Evolutionary conservation across 1,139 yeast species (phyloP), one percentile per base, ranked within the genome.

Genomic region (Lodderomyces metapsilosis): DNA sequence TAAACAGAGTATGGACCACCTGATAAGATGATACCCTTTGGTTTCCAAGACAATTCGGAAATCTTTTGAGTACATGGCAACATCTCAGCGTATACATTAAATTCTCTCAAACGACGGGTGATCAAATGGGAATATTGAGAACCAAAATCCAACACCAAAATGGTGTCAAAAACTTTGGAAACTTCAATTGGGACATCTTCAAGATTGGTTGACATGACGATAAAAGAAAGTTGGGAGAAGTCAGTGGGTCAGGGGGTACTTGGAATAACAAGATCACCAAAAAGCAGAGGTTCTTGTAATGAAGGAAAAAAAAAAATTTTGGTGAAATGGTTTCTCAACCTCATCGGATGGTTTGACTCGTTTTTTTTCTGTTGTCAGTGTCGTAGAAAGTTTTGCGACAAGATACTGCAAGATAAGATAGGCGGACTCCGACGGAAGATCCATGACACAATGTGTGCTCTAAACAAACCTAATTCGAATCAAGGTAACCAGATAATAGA

Each of bases 1-100:
- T 91, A 92, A 42, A 92, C 99, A 10, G 98, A 91, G 82, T 88
- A 92, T 42, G 99, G 99, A 49, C 96, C 95, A 48, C 99, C 99
- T 37, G 98, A 89, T 51, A 92, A 74, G 60, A 92, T 92, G 49
- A 92, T 83, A 69, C 99, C 99, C 67, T 84, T 88, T 53, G 99
- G 99, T 62, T 81, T 89, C 95, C 96, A 92, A 47, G 82, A 71
- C 58, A 94, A 78, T 55, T 92, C 98, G 42, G 84, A 62, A 61
- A 92, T 91, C 74, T 91, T 92, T 70, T 92, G 98, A 44, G 98
- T 92, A 71, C 98, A 92, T 53, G 99, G 98, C 52, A 92, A 79
- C 98, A 92, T 92, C 73, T 94, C 99, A 52, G 98, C 98, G 68
- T 94, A 92, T 53, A 92, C 92, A 66, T 92, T 88, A 76, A 91